Base-by-base conservation (phyloP, 805 yeast genomes). In the Wickerhamomyces silvicola region DNA sequence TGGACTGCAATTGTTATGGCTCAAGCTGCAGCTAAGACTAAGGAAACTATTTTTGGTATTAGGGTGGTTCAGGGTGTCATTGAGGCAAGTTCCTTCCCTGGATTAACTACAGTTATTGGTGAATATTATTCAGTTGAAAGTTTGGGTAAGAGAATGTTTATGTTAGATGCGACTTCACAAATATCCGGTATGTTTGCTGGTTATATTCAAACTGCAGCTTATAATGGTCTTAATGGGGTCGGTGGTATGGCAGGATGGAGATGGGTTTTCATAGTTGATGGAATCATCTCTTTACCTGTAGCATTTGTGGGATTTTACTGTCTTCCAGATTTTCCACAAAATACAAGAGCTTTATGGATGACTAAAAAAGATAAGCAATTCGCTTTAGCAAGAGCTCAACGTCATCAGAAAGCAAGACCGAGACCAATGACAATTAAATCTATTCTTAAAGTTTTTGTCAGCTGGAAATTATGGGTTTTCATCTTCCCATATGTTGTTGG, bases 261-360 rank as follows among this genome's bases (percentile, higher is more conserved):
- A 60, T 81, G 86, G 86, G 72, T 76, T 50, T 80, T 76, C 46
- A 72, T 81, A 28, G 65, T 81, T 39, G 84, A 78, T 43, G 68
- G 68, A n/a, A 37, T 65, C 18, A 56, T 68, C 23, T 63, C 70
- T 1, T 37, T 75, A 12, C 71, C 68, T 12, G 66, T 74, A 19
- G 74, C 72, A 5, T 24, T 74, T 11, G 41, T 67, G 23, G 78
- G 78, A 0, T 57, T 60, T 33, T 59, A 62, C 32, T 49, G 62
- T 7, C 57, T 70, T 27, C 78, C 77, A 4, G 77, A 27, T 27
- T 23, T 32, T 23, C 35, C 35, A 17, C 10, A 19, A 7, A 27
- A 27, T 16, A 18, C 35, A 16, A 32, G 12, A 20, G 28, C 31
- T 3, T n/a, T 18, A 16, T 32, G 35, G 35, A 27, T 32, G 27